Evolutionary conservation across 140 eudicot genomes (phyloP), one percentile per base, ranked within the genome.

Genomic region (Ambrosia hybrid): DNA sequence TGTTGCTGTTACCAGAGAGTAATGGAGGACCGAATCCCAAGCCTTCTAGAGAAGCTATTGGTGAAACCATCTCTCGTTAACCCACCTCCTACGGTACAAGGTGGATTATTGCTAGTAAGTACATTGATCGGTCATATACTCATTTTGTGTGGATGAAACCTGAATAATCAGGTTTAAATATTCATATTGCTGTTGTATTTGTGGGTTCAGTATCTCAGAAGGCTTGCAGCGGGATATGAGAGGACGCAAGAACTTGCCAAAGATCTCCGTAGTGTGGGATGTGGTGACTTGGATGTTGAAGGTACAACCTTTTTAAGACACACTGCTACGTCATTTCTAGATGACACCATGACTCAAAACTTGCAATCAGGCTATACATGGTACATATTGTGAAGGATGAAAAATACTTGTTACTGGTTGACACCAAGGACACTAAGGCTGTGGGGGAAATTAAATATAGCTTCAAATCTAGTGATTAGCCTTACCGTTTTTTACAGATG

Each of bases 251-350:
- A 85, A 57, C 92, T 91, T 77, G 92, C 97, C 38, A 85, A 71
- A 79, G 88, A 88, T 70, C 86, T 87, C 41, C 80, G 85, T 9
- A 73, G 68, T 66, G 97, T 88, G 70, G 97, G 95, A 58, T 91
- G 95, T 76, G 92, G 97, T 73, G 97, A 91, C 83, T 82, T 91
- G 84, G 97, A 91, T 73, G 86, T 91, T 78, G 95, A 91, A 83
- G 97, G 97, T 90, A 85, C 70, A 39, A 36, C 34, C 12, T 57
- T 43, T 10, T 36, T 52, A 41, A 56, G 14, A 55, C 58, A 21
- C 26, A 30, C 10, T 51, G 14, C 14, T 51, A 10, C 15, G 10
- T 26, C 9, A 41, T 67, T 76, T n/a, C 52, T 49, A 7, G 78
- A 14, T 51, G 51, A 34, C 49, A 26, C 17, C 64, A 12, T 55